Evolutionary conservation across 495 filamentous ascomycete genomes (phyloP).

Genomic region (Niebla homalea): DNA sequence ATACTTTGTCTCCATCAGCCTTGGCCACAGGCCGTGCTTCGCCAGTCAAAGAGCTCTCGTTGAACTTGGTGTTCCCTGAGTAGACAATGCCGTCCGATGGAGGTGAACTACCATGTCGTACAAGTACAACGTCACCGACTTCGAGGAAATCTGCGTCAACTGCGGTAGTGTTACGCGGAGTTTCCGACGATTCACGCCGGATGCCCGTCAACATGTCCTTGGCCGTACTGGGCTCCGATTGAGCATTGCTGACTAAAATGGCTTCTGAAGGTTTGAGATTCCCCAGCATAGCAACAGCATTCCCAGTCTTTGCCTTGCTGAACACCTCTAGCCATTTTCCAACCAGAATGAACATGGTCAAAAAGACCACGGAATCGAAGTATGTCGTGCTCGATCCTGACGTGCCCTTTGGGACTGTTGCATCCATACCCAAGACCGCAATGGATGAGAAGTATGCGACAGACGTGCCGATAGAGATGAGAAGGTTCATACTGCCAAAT

Average conservation of each 20-base stretch:
- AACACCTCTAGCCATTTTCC: constrained; percentile 76
- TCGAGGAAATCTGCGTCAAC: constrained; percentile 67
- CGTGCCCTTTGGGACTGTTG: constrained; percentile 26
- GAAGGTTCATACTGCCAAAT: constrained; percentile 93
- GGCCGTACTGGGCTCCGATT: background rate
- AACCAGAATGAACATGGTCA: constrained; percentile 81
- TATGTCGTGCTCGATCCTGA: constrained; percentile 48
- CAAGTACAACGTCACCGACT: constrained; percentile 63
- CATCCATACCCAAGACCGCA: constrained; percentile 61
- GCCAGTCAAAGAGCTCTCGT: constrained; percentile 84
- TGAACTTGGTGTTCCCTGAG: constrained; percentile 54
- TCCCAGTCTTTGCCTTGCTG: constrained; percentile 83
- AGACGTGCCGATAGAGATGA: constrained; percentile 78
- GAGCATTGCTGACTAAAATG: constrained; percentile 40
- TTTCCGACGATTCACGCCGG: background rate
- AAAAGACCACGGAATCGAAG: constrained; percentile 88
- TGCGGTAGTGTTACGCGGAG: constrained; percentile 9
- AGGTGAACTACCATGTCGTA: constrained; percentile 70
- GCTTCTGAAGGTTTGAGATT: constrained; percentile 73
- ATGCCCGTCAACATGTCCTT: background rate
- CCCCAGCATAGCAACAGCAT: constrained; percentile 69
- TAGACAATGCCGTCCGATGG: constrained; percentile 69
- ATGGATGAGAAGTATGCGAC: constrained; percentile 82
- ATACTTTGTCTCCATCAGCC: constrained; percentile 55
- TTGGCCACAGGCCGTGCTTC: constrained; percentile 73